Evolutionary conservation across 2,329 filamentous ascomycete genomes (phyloP), one percentile per base, ranked within the genome.

Genomic region (Epichloe coenophiala): DNA sequence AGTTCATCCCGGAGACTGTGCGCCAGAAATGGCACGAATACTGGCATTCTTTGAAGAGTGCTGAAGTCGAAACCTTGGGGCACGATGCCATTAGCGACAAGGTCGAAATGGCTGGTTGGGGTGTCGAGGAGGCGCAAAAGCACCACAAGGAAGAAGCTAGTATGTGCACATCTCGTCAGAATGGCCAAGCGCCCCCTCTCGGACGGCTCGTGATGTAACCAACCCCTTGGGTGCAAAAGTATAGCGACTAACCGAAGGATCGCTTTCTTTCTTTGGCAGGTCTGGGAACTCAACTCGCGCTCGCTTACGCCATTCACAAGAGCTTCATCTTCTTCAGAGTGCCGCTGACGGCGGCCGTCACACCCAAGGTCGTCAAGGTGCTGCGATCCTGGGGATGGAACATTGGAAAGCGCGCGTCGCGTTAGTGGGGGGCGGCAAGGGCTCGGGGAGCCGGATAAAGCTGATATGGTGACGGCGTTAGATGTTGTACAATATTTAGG

Each of bases 291-390:
- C 89, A 96, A 64, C 73, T 98, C 33, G 89, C 88, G 15, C 77
- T 98, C 46, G 93, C 93, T 12, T 98, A 98, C 63, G 91, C 91
- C 31, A 88, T 98, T 52, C 93, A 98, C 75, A 98, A 98, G 71
- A 94, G 86, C 59, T 88, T 97, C 67, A 96, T 98, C 61, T 95
- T 98, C 67, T 68, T 97, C 57, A 81, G 93, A n/a, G 88, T 98
- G 9, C 93, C 93, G 8, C 70, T 97, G 56, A 93, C 93, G 1
- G 89, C 88, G 12, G 91, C 89, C 3, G 76, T 97, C 36, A 89
- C 88, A 8, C 93, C 93, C 1, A 96, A 94, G 68, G 83, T 97
- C n/a, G 93, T 96, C 61, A 94, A 88, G 68, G 79, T 82, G 12
- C 72, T 98, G 31, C 76, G 91, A 56, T 77, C 80, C 12, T 95